Conservation (phyloP, 2,329 filamentous ascomycete species). For the Endoconidiophora laricicola region DNA sequence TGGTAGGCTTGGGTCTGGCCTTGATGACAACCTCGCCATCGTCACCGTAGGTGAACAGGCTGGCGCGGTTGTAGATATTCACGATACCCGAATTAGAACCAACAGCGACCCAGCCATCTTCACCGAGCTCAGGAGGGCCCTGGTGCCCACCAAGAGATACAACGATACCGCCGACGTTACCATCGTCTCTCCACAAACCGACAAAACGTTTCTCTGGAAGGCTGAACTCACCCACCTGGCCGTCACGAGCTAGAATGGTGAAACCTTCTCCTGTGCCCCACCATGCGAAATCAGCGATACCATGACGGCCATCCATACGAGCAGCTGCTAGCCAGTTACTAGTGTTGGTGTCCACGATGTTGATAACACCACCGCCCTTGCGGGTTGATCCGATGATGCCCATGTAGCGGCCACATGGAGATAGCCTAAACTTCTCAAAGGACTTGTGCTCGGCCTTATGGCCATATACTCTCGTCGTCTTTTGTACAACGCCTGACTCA, state of each 20-base stretch:
- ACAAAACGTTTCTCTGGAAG: conserved; percentile 51
- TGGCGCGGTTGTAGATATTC: conserved; percentile 77
- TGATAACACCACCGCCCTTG: conserved; percentile 79
- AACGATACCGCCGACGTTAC: conserved; percentile 70
- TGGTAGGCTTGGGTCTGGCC: conserved; percentile 51
- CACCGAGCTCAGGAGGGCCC: conserved; percentile 47
- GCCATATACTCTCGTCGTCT: conserved; percentile 59
- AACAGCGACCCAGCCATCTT: conserved; percentile 76
- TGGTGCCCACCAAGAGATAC: conserved; percentile 58
- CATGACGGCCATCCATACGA: conserved; percentile 63
- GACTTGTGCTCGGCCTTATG: conserved; percentile 67
- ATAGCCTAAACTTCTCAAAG: conserved; percentile 83
- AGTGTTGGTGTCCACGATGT: conserved; percentile 62
- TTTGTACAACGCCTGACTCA: conserved; percentile 62
- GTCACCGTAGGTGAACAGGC: conserved; percentile 32
- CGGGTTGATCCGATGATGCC: conserved; percentile 62
- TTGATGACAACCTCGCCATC: conserved; percentile 31
- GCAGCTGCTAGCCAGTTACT: conserved; percentile 79
- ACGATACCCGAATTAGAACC: conserved; percentile 77
- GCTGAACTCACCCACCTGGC: conserved; percentile 81
- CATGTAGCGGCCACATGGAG: conserved; percentile 74
- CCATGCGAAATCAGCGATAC: conserved; percentile 85
- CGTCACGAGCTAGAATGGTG: conserved; percentile 67
- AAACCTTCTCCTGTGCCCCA: conserved; percentile 74
- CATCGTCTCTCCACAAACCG: conserved; percentile 78